Percentiles rank a stretch among this genome's conserved stretches.
Evolutionary conservation across 2,329 filamentous ascomycete species (phyloP).

Genomic region (Microdochium trichocladiopsis): DNA sequence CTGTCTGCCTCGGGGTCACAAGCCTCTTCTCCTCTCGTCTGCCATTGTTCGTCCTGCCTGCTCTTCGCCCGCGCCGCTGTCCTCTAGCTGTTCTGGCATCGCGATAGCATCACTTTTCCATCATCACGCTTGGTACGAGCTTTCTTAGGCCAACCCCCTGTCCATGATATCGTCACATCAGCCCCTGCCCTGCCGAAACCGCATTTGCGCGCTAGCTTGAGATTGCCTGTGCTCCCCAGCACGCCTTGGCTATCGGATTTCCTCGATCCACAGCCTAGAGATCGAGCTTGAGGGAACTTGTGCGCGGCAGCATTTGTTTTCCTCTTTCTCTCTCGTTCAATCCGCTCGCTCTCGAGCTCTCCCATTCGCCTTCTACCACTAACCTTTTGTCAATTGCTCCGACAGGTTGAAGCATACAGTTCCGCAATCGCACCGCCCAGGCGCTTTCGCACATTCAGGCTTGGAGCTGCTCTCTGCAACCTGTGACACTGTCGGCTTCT

Average conservation of each 20-base stretch:
- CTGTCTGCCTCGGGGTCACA: neutral
- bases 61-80: neutral
- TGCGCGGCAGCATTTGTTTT: neutral
- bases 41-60: neutral
- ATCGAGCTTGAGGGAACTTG: neutral
- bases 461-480: neutral
- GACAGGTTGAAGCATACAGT: too few species aligned
- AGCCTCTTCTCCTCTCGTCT: neutral
- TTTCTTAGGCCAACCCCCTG: neutral
- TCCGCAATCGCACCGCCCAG: too few species aligned
- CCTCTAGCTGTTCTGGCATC: neutral
- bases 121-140: neutral
- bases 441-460: too few species aligned
- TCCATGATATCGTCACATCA: neutral
- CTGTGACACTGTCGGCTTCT: neutral
- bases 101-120: neutral
- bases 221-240: neutral
- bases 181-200: neutral
- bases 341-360: neutral
- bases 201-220: neutral
- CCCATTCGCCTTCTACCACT: neutral
- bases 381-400: neutral
- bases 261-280: neutral
- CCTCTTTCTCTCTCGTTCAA: neutral
- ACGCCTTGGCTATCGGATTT: neutral